A percentile compares a stretch with the other conserved stretches of the same genome.
phyloP scores from a whole-genome alignment of 352 stramenopile species.

The Phytophthora pini region DNA sequence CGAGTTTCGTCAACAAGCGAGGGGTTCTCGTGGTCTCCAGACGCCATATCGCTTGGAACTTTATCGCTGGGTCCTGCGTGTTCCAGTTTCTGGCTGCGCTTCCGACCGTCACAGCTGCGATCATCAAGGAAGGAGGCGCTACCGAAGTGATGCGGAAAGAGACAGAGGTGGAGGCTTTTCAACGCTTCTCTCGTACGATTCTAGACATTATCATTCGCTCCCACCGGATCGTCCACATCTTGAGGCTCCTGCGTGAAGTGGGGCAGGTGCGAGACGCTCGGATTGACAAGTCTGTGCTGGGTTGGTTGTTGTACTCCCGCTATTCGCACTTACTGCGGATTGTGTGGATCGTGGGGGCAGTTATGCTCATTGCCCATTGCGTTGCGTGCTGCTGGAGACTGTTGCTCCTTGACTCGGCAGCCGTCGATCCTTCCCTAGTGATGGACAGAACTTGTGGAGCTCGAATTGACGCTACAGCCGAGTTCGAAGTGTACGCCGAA shows the following conservation, averaged over 20 bases:
- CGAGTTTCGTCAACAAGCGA: slow-evolving; percentile 45
- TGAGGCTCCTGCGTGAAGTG: slow-evolving; percentile 35
- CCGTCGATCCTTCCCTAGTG: slow-evolving; percentile 5
- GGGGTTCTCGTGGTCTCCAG: slow-evolving; percentile 41
- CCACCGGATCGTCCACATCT: slow-evolving; percentile 38
- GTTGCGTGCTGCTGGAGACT: slow-evolving; percentile 56
- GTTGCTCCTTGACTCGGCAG: slow-evolving; percentile 17
- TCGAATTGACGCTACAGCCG: slow-evolving; percentile 5
- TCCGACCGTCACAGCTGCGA: slow-evolving; percentile 7
- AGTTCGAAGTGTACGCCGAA: slow-evolving; percentile 36
- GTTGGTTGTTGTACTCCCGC: slow-evolving; percentile 56
- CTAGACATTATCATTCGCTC: slow-evolving; percentile 32
- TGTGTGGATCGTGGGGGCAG: slow-evolving; percentile 39
- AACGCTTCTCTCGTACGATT: slow-evolving; percentile 15
- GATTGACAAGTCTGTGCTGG: slow-evolving; percentile 41
- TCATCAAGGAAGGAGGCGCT: slow-evolving; percentile 1
- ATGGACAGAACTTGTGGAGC: slow-evolving; percentile 21
- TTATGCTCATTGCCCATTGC: slow-evolving; percentile 59
- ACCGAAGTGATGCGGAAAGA: not conserved
- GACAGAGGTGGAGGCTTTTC: slow-evolving; percentile 7
- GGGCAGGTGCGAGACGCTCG: slow-evolving; percentile 28
- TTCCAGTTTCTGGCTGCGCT: slow-evolving; percentile 27
- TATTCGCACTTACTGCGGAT: slow-evolving; percentile 55
- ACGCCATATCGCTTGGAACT: slow-evolving; percentile 41
- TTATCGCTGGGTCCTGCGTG: slow-evolving; percentile 33